Evolutionary conservation across 306 rosid genomes (phyloP).

Genomic region (Cucumis hystrix): DNA sequence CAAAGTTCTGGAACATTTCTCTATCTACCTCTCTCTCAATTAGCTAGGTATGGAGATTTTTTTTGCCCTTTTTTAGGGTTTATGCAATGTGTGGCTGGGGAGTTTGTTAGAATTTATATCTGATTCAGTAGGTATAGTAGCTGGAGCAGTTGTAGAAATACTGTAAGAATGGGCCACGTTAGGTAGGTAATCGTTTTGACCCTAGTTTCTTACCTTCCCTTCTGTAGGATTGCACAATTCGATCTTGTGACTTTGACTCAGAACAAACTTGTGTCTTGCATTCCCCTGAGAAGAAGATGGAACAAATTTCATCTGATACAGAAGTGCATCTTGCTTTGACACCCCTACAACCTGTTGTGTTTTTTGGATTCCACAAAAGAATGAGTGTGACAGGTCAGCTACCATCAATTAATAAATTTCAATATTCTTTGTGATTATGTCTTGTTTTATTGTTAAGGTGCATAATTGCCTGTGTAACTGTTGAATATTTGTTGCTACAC

Average conservation of each 20-base stretch:
- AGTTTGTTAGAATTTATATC: background rate
- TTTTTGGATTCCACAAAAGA: slow-evolving; percentile 82
- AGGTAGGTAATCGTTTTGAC: slow-evolving; percentile 9
- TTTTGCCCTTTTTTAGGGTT: background rate
- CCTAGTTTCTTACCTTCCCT: slow-evolving; percentile 12
- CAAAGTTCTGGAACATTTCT: background rate
- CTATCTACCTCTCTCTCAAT: background rate
- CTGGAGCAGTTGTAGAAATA: background rate
- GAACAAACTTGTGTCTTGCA: slow-evolving; percentile 96
- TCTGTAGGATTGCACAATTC: slow-evolving; percentile 85
- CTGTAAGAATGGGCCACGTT: background rate
- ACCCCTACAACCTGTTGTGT: slow-evolving; percentile 74
- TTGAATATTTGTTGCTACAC: slow-evolving; percentile 20
- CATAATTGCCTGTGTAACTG: slow-evolving; percentile 10
- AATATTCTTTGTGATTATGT: background rate
- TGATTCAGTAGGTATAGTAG: background rate
- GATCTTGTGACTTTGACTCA: slow-evolving; percentile 92
- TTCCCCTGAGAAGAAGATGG: slow-evolving; percentile 86
- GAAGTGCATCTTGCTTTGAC: slow-evolving; percentile 97
- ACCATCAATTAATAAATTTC: background rate
- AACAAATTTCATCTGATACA: slow-evolving; percentile 60
- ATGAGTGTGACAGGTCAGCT: slow-evolving; percentile 90
- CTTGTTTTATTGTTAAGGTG: background rate
- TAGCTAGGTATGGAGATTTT: background rate
- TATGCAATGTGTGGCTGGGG: background rate